Evolutionary conservation across 2,329 filamentous ascomycete species (phyloP).

Genomic region (Clonostachys sp.): DNA sequence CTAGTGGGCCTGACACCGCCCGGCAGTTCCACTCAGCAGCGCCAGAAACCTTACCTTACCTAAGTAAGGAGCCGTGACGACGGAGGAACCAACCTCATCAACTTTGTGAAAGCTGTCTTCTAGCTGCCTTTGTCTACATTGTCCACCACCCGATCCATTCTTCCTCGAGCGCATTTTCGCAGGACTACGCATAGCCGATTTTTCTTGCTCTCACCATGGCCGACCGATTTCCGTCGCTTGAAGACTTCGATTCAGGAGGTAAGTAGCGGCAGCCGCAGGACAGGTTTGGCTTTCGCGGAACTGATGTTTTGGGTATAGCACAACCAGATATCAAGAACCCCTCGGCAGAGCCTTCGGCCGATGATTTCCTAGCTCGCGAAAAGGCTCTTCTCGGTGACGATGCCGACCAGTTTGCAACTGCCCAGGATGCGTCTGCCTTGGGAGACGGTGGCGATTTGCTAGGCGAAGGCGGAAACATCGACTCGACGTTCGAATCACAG

Average conservation of each 20-base stretch:
- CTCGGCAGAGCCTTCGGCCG: slow-evolving; percentile 54
- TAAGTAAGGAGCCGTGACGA: too few species aligned
- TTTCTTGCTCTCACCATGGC: slow-evolving; percentile 50
- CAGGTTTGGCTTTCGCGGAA: not conserved
- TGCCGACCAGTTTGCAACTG: slow-evolving; percentile 81
- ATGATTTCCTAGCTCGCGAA: slow-evolving; percentile 90
- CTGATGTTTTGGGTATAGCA: slow-evolving; percentile 38
- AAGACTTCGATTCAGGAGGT: slow-evolving; percentile 70
- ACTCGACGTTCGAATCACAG: slow-evolving; percentile 71
- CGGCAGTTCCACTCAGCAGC: too few species aligned
- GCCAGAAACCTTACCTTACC: too few species aligned
- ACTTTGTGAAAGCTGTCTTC: too few species aligned
- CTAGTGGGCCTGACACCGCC: too few species aligned
- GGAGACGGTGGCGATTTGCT: slow-evolving; percentile 69
- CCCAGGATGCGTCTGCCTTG: slow-evolving; percentile 63
- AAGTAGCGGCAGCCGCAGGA: slow-evolving; percentile 16
- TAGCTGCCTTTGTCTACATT: too few species aligned
- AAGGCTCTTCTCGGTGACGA: slow-evolving; percentile 88
- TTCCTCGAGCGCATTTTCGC: too few species aligned
- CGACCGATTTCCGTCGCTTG: slow-evolving; percentile 73
- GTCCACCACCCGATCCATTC: too few species aligned
- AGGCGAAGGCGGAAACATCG: slow-evolving; percentile 54
- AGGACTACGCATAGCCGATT: too few species aligned
- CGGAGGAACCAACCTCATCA: too few species aligned
- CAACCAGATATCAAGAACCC: slow-evolving; percentile 61